phyloP scores from a whole-genome alignment of 1,139 yeast genomes.

The Pichia sp. region DNA sequence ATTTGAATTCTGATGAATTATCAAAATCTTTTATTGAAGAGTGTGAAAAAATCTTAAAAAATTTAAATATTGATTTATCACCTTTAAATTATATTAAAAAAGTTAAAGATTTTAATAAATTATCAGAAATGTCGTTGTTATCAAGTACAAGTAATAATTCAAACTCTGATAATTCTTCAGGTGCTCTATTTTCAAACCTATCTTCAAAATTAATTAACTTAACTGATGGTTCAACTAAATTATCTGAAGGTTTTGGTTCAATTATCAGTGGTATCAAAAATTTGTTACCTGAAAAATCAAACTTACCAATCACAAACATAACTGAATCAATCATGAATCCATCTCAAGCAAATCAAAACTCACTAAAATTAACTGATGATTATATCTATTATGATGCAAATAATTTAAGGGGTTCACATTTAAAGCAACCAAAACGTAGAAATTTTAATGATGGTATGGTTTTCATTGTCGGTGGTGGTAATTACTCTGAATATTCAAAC shows the following conservation, averaged over 20 bases:
- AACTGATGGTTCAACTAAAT: conserved; percentile 63
- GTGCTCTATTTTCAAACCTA: conserved; percentile 70
- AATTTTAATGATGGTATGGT: conserved; percentile 76
- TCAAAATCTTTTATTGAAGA: conserved; percentile 56
- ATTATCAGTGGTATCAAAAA: conserved; percentile 84
- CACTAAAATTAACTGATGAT: conserved; percentile 72
- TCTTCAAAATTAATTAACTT: conserved; percentile 74
- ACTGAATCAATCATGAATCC: conserved; percentile 94
- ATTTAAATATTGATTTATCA: conserved; percentile 53
- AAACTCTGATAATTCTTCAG: conserved; percentile 28
- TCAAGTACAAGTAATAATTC: conserved; percentile 15
- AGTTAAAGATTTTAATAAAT: conserved; percentile 70
- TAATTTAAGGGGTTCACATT: conserved; percentile 76
- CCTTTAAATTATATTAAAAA: conserved; percentile 70
- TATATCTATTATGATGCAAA: conserved; percentile 88
- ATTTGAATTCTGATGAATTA: conserved; percentile 41
- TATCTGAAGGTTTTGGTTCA: conserved; percentile 76
- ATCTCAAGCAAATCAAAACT: conserved; percentile 49
- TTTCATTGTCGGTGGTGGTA: conserved; percentile 95
- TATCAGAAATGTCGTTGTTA: conserved; percentile 41
- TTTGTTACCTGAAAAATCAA: conserved; percentile 79
- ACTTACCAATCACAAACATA: conserved; percentile 81
- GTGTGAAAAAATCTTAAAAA: conserved; percentile 56
- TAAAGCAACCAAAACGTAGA: conserved; percentile 84
- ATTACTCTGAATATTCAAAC: conserved; percentile 87